phyloP scores from a whole-genome alignment of 306 rosid genomes.

The Psophocarpus tetragonolobus region DNA sequence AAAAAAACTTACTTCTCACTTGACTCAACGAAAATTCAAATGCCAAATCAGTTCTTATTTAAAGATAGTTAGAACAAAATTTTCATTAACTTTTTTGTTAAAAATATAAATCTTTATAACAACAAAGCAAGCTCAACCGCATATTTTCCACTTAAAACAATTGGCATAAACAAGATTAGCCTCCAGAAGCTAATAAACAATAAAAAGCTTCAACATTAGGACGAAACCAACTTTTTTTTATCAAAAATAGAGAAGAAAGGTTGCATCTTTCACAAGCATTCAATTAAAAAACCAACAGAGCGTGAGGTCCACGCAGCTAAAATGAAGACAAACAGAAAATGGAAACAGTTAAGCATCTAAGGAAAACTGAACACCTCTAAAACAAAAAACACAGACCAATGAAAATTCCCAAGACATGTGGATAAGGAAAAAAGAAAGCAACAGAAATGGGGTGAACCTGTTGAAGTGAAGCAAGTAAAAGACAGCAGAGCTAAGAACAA shows the following conservation, averaged over 20 bases:
- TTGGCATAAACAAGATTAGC: slow-evolving; percentile 1
- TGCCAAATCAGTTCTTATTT: neutral
- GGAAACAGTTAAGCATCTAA: neutral
- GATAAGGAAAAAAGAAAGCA: neutral
- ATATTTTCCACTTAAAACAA: neutral
- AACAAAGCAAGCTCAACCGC: neutral
- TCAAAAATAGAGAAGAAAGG: slow-evolving; percentile 22
- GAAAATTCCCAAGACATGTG: neutral
- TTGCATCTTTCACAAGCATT: slow-evolving; percentile 8
- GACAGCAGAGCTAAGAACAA: slow-evolving; percentile 42
- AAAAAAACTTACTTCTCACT: neutral
- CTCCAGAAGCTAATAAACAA: neutral
- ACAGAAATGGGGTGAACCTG: slow-evolving; percentile 55
- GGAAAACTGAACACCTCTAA: slow-evolving; percentile 22
- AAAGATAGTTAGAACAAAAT: neutral
- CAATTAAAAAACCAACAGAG: slow-evolving; percentile 6
- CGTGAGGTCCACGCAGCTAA: slow-evolving; percentile 13
- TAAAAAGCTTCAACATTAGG: neutral
- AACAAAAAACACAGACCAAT: slow-evolving; percentile 5
- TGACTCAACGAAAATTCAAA: slow-evolving; percentile 8
- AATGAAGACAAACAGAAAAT: neutral
- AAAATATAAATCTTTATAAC: neutral
- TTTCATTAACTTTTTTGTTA: neutral
- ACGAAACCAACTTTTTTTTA: slow-evolving; percentile 9
- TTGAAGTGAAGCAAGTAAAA: slow-evolving; percentile 49